Percentiles rank a stretch among this genome's conserved stretches.
Evolutionary conservation across 768 basidiomycete genomes (phyloP).

Genomic region (Russula virescens): DNA sequence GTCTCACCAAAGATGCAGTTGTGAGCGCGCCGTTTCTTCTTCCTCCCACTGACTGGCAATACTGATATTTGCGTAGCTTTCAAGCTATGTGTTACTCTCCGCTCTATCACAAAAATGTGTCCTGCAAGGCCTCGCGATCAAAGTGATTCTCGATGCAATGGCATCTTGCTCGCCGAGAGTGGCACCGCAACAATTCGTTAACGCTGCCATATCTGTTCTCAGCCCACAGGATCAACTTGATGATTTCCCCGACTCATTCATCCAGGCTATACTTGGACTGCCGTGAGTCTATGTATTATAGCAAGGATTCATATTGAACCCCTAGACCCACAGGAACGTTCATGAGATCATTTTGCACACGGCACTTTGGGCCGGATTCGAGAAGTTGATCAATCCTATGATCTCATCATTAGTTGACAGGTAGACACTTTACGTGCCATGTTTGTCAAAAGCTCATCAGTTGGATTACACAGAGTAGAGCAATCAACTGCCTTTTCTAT

Average conservation of each 20-base stretch:
- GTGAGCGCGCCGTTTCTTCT: conserved; percentile 35
- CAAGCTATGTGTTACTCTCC: conserved; percentile 66
- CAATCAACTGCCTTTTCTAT: conserved; percentile 2
- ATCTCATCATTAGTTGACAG: conserved; percentile 36
- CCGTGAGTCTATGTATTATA: background rate
- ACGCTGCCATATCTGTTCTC: conserved; percentile 59
- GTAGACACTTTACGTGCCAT: conserved; percentile 25
- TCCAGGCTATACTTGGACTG: conserved; percentile 8
- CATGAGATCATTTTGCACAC: conserved; percentile 43
- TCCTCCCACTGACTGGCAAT: background rate
- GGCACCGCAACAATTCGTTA: conserved; percentile 54
- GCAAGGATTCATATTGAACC: background rate
- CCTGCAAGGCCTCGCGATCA: conserved; percentile 53
- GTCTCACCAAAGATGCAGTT: conserved; percentile 43
- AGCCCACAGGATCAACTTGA: conserved; percentile 54
- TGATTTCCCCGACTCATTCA: conserved; percentile 30
- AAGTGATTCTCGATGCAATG: conserved; percentile 52
- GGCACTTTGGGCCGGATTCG: conserved; percentile 45
- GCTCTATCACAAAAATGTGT: conserved; percentile 62
- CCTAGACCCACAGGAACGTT: conserved; percentile 36
- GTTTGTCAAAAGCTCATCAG: background rate
- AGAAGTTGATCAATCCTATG: conserved; percentile 54
- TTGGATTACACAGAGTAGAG: conserved; percentile 6
- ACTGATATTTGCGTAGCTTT: conserved; percentile 43
- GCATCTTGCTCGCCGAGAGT: conserved; percentile 44